Base-by-base conservation (phyloP, 352 stramenopile genomes). In the Lagenidium sp. region DNA sequence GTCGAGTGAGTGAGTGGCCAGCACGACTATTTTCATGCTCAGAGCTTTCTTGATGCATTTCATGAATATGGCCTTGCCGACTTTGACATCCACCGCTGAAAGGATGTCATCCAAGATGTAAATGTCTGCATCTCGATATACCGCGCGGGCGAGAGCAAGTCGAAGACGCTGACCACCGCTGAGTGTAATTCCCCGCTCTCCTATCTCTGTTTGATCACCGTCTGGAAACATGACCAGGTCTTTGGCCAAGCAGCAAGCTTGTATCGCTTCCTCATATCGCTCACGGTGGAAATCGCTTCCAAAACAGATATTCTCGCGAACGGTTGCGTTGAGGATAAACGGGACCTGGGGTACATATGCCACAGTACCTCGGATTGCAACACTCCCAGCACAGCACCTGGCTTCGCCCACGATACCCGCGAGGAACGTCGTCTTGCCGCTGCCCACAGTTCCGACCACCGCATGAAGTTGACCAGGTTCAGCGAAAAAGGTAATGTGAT, bases 111-210 rank as follows among this genome's bases (percentile, higher is more conserved):
- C 96, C 2, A 99, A 63, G 12, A 99, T 36, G 52, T 96, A 97
- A 25, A 90, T 72, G 38, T 88, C 74, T 1, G 81, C 65, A 57
- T 92, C 61, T 24, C 76, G 67, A 49, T 95, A 95, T 11, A 85
- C 60, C 18, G 81, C 78, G 28, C 84, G 65, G 0, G 86, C 86
- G 8, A 96, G 53, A 4, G 65, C 67, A 15, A 95, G 66, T 21
- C 84, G 69, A 25, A 82, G 82, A 34, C 96, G 95, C 57, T 99
- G 95, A 4, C 96, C 96, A 12, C 96, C 96, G 25, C 72, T 97
- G 4, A 99, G 63, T 56, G 97, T 99, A 35, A 99, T 95, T 1
- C 97, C 97, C 50, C 97, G 97, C 68, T 99, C 95, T 6, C 96
- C 96, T 37, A 99, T 99, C 63, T 99, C 95, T 0, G 95, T 99